phyloP scores from a whole-genome alignment of 495 filamentous ascomycete species.

The Penicillium ucsense region DNA sequence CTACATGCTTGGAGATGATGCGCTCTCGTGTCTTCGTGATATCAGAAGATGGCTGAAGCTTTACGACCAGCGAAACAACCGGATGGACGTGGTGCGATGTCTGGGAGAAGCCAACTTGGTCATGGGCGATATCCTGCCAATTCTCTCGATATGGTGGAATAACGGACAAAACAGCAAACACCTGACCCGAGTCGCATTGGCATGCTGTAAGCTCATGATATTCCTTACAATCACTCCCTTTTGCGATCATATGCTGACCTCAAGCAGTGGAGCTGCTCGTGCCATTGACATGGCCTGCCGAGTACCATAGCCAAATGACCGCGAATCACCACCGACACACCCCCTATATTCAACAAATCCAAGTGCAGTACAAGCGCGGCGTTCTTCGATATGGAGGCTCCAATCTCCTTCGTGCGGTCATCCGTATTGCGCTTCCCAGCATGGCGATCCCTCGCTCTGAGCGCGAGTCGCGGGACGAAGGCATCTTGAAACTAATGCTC shows the following conservation, averaged over 20 bases:
- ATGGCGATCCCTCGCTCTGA: slow-evolving; percentile 74
- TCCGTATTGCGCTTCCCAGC: slow-evolving; percentile 75
- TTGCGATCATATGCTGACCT: slow-evolving; percentile 1
- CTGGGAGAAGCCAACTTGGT: slow-evolving; percentile 90
- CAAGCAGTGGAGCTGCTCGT: slow-evolving; percentile 73
- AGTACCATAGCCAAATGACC: slow-evolving; percentile 75
- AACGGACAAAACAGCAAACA: slow-evolving; percentile 56
- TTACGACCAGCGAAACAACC: slow-evolving; percentile 88
- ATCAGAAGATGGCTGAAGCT: slow-evolving; percentile 88
- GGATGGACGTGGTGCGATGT: slow-evolving; percentile 91
- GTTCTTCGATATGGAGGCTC: slow-evolving; percentile 73
- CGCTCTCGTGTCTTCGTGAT: slow-evolving; percentile 82
- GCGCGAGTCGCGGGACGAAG: slow-evolving; percentile 71
- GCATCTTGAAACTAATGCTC: slow-evolving; percentile 84
- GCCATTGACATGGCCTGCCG: slow-evolving; percentile 89
- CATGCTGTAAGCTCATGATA: slow-evolving; percentile 46
- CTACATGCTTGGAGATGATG: slow-evolving; percentile 90
- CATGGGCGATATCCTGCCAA: slow-evolving; percentile 79
- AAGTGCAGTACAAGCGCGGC: slow-evolving; percentile 78
- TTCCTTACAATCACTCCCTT: too few species aligned
- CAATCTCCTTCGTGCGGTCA: slow-evolving; percentile 64
- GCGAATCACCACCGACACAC: slow-evolving; percentile 86
- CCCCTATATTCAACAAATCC: slow-evolving; percentile 78
- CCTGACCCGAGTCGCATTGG: slow-evolving; percentile 71
- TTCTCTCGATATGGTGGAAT: slow-evolving; percentile 68